Percentiles rank a stretch among this genome's conserved stretches.
phyloP scores from a whole-genome alignment of 2,329 filamentous ascomycete genomes.

The Ophiostoma australiae region DNA sequence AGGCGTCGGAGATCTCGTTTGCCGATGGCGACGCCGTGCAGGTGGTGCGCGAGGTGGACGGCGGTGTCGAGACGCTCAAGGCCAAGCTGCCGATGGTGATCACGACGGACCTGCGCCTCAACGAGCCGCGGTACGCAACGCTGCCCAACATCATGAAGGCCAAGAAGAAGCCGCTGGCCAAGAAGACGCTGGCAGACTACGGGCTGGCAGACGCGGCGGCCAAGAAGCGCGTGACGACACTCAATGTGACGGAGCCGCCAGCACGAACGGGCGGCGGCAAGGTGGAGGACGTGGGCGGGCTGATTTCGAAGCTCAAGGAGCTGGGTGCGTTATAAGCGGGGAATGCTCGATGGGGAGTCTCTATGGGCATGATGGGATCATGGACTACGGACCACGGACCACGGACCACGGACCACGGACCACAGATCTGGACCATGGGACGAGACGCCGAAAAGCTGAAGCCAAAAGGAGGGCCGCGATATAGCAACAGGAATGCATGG shows the following conservation, averaged over 20 bases:
- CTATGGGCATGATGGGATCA: no score
- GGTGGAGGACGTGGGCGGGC: conserved; percentile 94
- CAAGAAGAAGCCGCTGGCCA: conserved; percentile 98
- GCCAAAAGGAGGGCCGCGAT: not conserved
- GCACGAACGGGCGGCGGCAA: conserved; percentile 88
- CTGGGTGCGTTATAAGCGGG: conserved; percentile 70
- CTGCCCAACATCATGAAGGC: conserved; percentile 99
- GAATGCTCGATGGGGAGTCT: no score
- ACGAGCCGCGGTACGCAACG: conserved; percentile 91
- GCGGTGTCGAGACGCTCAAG: conserved; percentile 83
- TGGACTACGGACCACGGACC: no score
- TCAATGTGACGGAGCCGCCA: conserved; percentile 87
- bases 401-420: no score
- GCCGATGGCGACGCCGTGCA: conserved; percentile 63
- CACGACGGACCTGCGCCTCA: conserved; percentile 89
- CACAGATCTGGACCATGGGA: not conserved
- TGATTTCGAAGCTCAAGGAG: conserved; percentile 92
- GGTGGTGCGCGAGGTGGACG: conserved; percentile 90
- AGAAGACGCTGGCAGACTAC: conserved; percentile 80
- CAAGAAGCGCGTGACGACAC: conserved; percentile 72
- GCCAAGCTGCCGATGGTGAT: conserved; percentile 87
- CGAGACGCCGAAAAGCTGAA: not conserved
- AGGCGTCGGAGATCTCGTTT: conserved; percentile 80
- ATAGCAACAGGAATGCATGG: not conserved
- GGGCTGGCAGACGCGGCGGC: conserved; percentile 70